A percentile compares a stretch with the other conserved stretches of the same genome.
Conservation (phyloP, 495 filamentous ascomycete genomes). For the Penicilliopsis zonata region DNA sequence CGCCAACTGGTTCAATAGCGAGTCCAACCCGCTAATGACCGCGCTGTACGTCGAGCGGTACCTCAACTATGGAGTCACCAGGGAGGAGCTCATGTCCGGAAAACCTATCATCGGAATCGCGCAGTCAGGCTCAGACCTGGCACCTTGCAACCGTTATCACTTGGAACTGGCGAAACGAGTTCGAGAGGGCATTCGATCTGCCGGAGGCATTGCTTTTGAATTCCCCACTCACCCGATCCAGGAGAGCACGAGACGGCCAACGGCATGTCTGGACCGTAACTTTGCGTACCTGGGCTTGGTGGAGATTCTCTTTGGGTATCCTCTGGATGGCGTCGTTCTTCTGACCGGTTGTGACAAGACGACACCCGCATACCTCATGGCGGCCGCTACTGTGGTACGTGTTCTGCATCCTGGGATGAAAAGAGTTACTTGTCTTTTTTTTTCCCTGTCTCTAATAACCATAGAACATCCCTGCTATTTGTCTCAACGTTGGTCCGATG, state of each 20-base stretch:
- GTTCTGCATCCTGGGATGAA: background rate
- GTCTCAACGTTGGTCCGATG: conserved; percentile 45
- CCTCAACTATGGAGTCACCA: conserved; percentile 41
- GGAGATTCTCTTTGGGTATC: conserved; percentile 39
- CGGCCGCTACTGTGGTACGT: conserved; percentile 41
- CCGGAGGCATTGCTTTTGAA: conserved; percentile 43
- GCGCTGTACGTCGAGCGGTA: conserved; percentile 43
- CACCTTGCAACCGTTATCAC: conserved; percentile 43
- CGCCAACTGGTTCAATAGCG: conserved; percentile 33
- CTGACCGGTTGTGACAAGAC: conserved; percentile 49
- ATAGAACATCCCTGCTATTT: conserved; percentile 42
- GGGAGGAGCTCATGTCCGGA: conserved; percentile 39
- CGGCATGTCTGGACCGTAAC: conserved; percentile 41
- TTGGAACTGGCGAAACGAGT: conserved; percentile 40
- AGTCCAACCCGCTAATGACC: conserved; percentile 37
- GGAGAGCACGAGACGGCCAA: conserved; percentile 36
- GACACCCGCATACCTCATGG: conserved; percentile 43
- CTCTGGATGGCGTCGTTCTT: conserved; percentile 41
- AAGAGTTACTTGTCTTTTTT: background rate
- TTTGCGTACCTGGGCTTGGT: conserved; percentile 39
- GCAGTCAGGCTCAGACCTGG: conserved; percentile 41
- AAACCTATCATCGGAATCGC: conserved; percentile 48
- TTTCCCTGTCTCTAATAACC: background rate
- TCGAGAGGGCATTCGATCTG: conserved; percentile 39
- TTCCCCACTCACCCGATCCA: conserved; percentile 47